phyloP scores from a whole-genome alignment of 2,329 filamentous ascomycete species.

The Lecanicillium sp. region DNA sequence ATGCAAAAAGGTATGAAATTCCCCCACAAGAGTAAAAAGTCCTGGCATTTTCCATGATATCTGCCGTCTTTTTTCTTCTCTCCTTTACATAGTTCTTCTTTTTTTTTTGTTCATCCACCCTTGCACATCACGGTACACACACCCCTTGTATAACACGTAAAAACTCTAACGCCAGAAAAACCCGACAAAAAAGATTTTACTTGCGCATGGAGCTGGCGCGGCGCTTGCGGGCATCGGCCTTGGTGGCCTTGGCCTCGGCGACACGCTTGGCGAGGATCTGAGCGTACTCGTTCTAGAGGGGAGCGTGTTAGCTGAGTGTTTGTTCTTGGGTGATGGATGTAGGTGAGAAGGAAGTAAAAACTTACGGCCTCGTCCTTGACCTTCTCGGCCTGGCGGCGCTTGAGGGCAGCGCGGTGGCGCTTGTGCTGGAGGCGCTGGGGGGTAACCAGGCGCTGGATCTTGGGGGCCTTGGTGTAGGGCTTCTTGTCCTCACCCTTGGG shows the following conservation, averaged over 20 bases:
- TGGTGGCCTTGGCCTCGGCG: conserved; percentile 87
- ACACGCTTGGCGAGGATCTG: conserved; percentile 96
- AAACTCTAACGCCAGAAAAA: conserved; percentile 18
- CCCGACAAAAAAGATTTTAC: conserved; percentile 44
- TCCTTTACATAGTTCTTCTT: conserved; percentile 24
- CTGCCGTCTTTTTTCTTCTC: conserved; percentile 5
- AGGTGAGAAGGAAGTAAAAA: conserved; percentile 17
- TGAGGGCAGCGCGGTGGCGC: conserved; percentile 95
- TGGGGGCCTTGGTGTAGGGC: conserved; percentile 99
- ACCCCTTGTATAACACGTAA: conserved; percentile 10
- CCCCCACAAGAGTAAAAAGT: conserved; percentile 24
- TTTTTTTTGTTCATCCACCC: conserved; percentile 15
- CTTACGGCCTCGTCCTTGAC: conserved; percentile 98
- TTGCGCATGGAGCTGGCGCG: conserved; percentile 92
- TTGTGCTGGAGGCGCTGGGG: conserved; percentile 99
- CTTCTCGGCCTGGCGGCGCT: conserved; percentile 95
- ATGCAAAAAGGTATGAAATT: conserved; percentile 20
- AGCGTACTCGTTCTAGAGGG: conserved; percentile 84
- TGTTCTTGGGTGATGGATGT: conserved; percentile 22
- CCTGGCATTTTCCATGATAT: background rate
- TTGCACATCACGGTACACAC: conserved; percentile 1
- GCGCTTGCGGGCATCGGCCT: conserved; percentile 92
- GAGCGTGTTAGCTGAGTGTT: conserved; percentile 17
- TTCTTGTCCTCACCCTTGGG: conserved; percentile 96
- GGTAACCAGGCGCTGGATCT: conserved; percentile 99